Percentiles rank a stretch among this genome's conserved stretches.
Evolutionary conservation across 2,329 filamentous ascomycete species (phyloP).

Genomic region (Emmonsiellopsis sp.): DNA sequence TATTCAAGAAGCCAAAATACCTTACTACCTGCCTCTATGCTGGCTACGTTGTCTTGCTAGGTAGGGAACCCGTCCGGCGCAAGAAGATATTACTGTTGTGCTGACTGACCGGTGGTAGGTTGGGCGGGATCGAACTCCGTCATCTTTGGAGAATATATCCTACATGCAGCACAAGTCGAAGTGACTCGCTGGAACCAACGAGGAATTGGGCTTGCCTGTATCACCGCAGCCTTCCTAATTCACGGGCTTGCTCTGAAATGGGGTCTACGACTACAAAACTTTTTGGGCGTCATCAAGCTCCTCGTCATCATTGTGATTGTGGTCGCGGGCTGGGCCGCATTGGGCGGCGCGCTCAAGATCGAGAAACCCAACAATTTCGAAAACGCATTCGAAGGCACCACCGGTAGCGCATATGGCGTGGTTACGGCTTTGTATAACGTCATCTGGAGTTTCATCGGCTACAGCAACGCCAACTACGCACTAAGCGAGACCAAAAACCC

Average conservation of each 20-base stretch:
- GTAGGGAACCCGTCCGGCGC: constrained; percentile 22
- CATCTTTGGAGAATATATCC: constrained; percentile 61
- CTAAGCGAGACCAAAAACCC: constrained; percentile 58
- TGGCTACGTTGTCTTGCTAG: constrained; percentile 32
- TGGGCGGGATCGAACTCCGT: constrained; percentile 60
- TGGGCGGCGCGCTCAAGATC: constrained; percentile 50
- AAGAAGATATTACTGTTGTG: background rate
- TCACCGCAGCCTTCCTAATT: constrained; percentile 55
- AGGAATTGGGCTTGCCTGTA: constrained; percentile 55
- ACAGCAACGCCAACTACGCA: constrained; percentile 25
- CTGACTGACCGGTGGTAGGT: constrained; percentile 4
- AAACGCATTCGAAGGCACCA: constrained; percentile 57
- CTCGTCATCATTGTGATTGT: constrained; percentile 56
- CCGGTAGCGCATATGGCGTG: constrained; percentile 55
- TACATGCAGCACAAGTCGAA: constrained; percentile 54
- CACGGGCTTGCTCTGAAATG: constrained; percentile 56
- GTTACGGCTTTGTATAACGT: constrained; percentile 65
- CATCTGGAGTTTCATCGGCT: constrained; percentile 59
- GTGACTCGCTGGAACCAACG: constrained; percentile 59
- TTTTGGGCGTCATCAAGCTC: constrained; percentile 58
- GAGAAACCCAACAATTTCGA: constrained; percentile 52
- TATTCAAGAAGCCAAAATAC: constrained; percentile 51
- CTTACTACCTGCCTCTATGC: constrained; percentile 55
- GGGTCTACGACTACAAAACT: constrained; percentile 58
- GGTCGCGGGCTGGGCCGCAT: constrained; percentile 51